phyloP scores from a whole-genome alignment of 2,329 filamentous ascomycete species.

The Neonectria ditissima region DNA sequence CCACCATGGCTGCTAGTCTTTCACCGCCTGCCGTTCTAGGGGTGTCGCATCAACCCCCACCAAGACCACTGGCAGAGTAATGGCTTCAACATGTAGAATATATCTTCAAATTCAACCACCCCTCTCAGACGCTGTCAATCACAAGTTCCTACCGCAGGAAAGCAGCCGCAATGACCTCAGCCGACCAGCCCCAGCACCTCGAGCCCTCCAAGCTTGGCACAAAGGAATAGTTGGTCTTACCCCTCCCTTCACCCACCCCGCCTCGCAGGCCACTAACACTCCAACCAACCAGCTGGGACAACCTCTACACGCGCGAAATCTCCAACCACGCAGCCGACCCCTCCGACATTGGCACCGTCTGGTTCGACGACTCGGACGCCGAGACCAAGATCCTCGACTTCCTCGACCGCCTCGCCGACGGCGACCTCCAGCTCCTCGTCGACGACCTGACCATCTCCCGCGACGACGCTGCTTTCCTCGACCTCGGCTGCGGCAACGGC shows the following conservation, averaged over 20 bases:
- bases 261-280: background rate
- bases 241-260: slow-evolving; percentile 13
- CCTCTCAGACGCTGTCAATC: background rate
- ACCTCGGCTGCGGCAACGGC: slow-evolving; percentile 95
- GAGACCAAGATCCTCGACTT: slow-evolving; percentile 82
- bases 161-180: slow-evolving; percentile 32
- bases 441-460: slow-evolving; percentile 35
- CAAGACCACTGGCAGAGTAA: slow-evolving; percentile 29
- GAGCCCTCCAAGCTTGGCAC: slow-evolving; percentile 85
- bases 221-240: slow-evolving; percentile 82
- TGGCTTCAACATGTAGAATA: slow-evolving; percentile 21
- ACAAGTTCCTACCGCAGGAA: background rate
- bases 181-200: slow-evolving; percentile 70
- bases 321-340: slow-evolving; percentile 78
- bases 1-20: too few relatives aligned
- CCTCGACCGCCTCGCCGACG: slow-evolving; percentile 60
- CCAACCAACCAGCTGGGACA: slow-evolving; percentile 73
- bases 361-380: slow-evolving; percentile 95
- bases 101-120: slow-evolving; percentile 6
- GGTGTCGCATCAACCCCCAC: slow-evolving; percentile 37
- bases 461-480: slow-evolving; percentile 73
- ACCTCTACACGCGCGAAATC: slow-evolving; percentile 77
- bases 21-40: slow-evolving; percentile 44
- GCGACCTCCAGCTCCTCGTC: slow-evolving; percentile 38
- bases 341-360: slow-evolving; percentile 86